phyloP scores from a whole-genome alignment of 2,329 filamentous ascomycete species.

The Microcyclospora pomicola region DNA sequence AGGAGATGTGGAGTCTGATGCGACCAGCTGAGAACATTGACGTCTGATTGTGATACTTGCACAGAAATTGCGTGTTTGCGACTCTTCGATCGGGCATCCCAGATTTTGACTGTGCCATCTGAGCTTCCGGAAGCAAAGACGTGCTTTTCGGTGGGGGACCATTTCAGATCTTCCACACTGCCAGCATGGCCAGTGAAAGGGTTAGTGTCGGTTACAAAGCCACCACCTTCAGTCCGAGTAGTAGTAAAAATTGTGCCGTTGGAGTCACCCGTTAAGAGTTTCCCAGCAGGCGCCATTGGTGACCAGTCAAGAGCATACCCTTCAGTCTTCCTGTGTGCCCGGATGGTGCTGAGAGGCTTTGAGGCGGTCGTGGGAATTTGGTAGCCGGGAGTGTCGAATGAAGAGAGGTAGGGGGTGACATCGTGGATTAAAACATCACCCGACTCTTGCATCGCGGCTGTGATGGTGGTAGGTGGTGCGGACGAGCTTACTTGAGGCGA shows the following conservation, averaged over 20 bases:
- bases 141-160: constrained; percentile 83
- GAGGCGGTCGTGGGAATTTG: constrained; percentile 69
- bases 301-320: constrained; percentile 98
- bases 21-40: constrained; percentile 97
- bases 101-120: constrained; percentile 89
- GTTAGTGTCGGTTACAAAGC: constrained; percentile 74
- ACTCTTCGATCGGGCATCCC: constrained; percentile 86
- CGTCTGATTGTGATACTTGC: constrained; percentile 68
- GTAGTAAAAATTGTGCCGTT: constrained; percentile 81
- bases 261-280: constrained; percentile 83
- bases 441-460: constrained; percentile 86
- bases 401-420: constrained; percentile 73
- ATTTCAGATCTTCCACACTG: constrained; percentile 90
- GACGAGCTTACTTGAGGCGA: constrained; percentile 56
- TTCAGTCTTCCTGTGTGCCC: constrained; percentile 74
- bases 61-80: constrained; percentile 78
- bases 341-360: constrained; percentile 75
- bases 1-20: constrained; percentile 76
- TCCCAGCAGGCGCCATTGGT: constrained; percentile 62
- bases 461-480: constrained; percentile 64
- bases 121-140: constrained; percentile 91
- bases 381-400: constrained; percentile 80
- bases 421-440: constrained; percentile 85
- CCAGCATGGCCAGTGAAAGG: constrained; percentile 72
- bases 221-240: constrained; percentile 71